Percentiles rank a stretch among this genome's conserved stretches.
phyloP scores from a whole-genome alignment of 805 yeast genomes.

The Saturnispora diversa region DNA sequence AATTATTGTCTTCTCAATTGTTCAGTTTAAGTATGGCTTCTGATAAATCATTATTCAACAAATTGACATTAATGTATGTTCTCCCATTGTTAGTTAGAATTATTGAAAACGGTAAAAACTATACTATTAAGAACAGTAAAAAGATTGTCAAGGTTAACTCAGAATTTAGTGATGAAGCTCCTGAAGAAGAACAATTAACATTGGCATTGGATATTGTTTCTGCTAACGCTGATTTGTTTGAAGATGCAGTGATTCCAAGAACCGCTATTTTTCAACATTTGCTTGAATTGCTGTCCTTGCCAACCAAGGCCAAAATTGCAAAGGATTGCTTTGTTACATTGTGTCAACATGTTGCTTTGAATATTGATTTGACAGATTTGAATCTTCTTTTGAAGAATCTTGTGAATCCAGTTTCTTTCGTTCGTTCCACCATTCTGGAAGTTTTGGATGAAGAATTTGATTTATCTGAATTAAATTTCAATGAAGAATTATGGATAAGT shows the following conservation, averaged over 20 bases:
- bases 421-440: slow-evolving; percentile 73
- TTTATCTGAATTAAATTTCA: slow-evolving; percentile 35
- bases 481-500: slow-evolving; percentile 64
- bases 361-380: slow-evolving; percentile 50
- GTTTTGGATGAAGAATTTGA: slow-evolving; percentile 78
- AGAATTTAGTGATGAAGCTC: slow-evolving; percentile 73
- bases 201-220: slow-evolving; percentile 69
- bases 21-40: slow-evolving; percentile 69
- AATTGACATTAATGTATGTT: slow-evolving; percentile 59
- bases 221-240: slow-evolving; percentile 60
- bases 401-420: slow-evolving; percentile 58
- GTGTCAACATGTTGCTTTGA: slow-evolving; percentile 66
- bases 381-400: slow-evolving; percentile 46
- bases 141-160: slow-evolving; percentile 43
- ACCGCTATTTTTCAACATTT: slow-evolving; percentile 52
- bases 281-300: slow-evolving; percentile 58
- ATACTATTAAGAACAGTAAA: slow-evolving; percentile 44
- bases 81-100: slow-evolving; percentile 68
- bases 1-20: slow-evolving; percentile 54
- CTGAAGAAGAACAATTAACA: slow-evolving; percentile 80
- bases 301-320: slow-evolving; percentile 71
- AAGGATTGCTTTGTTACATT: slow-evolving; percentile 76
- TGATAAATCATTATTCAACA: slow-evolving; percentile 64
- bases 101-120: slow-evolving; percentile 54
- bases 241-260: slow-evolving; percentile 62